Conservation (phyloP, 176 grass and related monocot species). For the Rhynchospora breviuscula region DNA sequence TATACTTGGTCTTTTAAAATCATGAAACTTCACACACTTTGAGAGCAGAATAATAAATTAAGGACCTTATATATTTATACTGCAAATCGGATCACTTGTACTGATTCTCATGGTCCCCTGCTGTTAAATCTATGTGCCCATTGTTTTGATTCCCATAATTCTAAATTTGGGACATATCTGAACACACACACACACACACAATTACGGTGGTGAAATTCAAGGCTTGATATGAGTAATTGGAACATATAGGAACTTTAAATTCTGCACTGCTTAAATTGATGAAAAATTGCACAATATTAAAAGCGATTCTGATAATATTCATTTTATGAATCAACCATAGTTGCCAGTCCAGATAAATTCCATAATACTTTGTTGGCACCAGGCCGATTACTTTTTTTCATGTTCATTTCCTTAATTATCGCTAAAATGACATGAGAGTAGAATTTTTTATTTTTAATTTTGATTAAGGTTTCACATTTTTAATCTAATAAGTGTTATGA, state of each 20-base stretch:
- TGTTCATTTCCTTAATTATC: not conserved
- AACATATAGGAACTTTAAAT: too few relatives aligned
- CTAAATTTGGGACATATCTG: not conserved
- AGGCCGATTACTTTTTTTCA: not conserved
- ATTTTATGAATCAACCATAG: not conserved
- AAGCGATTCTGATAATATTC: not conserved
- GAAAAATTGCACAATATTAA: not conserved
- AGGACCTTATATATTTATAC: too few relatives aligned
- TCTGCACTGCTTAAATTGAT: not conserved
- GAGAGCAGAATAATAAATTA: not conserved
- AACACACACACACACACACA: too few relatives aligned
- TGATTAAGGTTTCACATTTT: too few relatives aligned
- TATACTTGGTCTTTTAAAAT: not conserved
- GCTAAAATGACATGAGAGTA: too few relatives aligned
- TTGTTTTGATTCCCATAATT: not conserved
- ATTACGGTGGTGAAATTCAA: not conserved
- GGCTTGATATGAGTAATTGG: not conserved
- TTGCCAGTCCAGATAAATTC: not conserved
- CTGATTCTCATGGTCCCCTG: not conserved
- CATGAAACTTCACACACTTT: not conserved
- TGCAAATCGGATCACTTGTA: not conserved
- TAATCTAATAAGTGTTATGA: too few relatives aligned
- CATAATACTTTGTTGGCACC: not conserved
- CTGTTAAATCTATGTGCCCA: not conserved
- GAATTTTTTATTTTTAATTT: too few relatives aligned